phyloP scores from a whole-genome alignment of 768 basidiomycete genomes.

The Cystofilobasidium capitatum region DNA sequence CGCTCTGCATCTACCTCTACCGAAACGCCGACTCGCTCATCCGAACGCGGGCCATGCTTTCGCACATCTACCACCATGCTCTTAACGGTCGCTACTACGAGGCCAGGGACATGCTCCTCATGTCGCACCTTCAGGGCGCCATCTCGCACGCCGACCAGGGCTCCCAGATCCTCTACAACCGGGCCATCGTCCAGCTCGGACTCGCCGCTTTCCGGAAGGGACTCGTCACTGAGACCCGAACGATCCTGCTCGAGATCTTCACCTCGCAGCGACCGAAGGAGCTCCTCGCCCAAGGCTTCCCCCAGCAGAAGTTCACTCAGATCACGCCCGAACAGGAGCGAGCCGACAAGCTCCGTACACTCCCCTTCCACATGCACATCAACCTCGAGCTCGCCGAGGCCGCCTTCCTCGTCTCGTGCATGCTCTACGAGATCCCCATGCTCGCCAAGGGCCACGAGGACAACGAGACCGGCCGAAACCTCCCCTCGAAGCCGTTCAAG shows the following conservation, averaged over 20 bases:
- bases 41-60: constrained; percentile 92
- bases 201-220: constrained; percentile 94
- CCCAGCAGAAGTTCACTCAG: constrained; percentile 75
- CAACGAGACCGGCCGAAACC: constrained; percentile 79
- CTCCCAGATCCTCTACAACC: constrained; percentile 96
- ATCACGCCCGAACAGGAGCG: constrained; percentile 92
- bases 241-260: constrained; percentile 88
- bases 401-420: constrained; percentile 94
- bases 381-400: constrained; percentile 96
- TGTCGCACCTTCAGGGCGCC: constrained; percentile 97
- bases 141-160: constrained; percentile 92
- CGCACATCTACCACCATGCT: constrained; percentile 94
- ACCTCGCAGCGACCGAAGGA: constrained; percentile 95
- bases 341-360: constrained; percentile 84
- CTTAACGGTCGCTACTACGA: constrained; percentile 94
- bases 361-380: constrained; percentile 99
- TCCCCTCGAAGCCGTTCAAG: constrained; percentile 93
- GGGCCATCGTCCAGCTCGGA: constrained; percentile 92
- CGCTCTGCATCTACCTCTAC: constrained; percentile 85
- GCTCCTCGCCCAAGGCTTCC: constrained; percentile 89
- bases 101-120: constrained; percentile 92
- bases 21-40: constrained; percentile 80
- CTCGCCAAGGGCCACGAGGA: constrained; percentile 90
- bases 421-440: constrained; percentile 94
- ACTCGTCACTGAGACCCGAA: constrained; percentile 84